Evolutionary conservation across 805 yeast genomes (phyloP).

Genomic region (Nakazawaea wickerhamii): DNA sequence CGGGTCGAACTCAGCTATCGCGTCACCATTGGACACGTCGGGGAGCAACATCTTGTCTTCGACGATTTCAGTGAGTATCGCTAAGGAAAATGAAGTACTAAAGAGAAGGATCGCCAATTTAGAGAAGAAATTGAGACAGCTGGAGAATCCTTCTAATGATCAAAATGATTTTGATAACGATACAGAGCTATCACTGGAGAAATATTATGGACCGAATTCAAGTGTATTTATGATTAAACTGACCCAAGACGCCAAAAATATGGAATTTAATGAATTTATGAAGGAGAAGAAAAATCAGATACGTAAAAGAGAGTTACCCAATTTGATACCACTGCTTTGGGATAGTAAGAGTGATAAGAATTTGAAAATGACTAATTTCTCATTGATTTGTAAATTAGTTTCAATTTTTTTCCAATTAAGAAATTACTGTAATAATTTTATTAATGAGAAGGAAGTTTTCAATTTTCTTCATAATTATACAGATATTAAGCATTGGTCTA

Average conservation of each 20-base stretch:
- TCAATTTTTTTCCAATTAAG: slow-evolving; percentile 37
- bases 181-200: slow-evolving; percentile 32
- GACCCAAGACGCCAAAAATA: slow-evolving; percentile 21
- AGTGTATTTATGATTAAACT: slow-evolving; percentile 41
- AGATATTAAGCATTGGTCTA: slow-evolving; percentile 34
- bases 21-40: slow-evolving; percentile 13
- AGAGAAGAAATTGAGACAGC: slow-evolving; percentile 13
- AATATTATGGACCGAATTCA: slow-evolving; percentile 49
- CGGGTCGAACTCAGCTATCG: slow-evolving; percentile 2
- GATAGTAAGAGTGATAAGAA: slow-evolving; percentile 9
- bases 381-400: slow-evolving; percentile 30
- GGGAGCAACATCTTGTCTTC: slow-evolving; percentile 13
- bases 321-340: slow-evolving; percentile 12
- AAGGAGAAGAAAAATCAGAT: slow-evolving; percentile 24
- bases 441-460: slow-evolving; percentile 28
- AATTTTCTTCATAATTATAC: slow-evolving; percentile 33
- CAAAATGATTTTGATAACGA: slow-evolving; percentile 14
- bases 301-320: slow-evolving; percentile 25
- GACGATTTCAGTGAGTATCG: slow-evolving; percentile 13
- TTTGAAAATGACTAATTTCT: slow-evolving; percentile 25
- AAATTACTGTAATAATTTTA: slow-evolving; percentile 34
- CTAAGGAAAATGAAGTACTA: slow-evolving; percentile 25
- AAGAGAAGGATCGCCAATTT: slow-evolving; percentile 23
- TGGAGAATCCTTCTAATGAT: slow-evolving; percentile 6
- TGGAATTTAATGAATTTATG: slow-evolving; percentile 20